Evolutionary conservation across 2,329 filamentous ascomycete species (phyloP), one percentile per base, ranked within the genome.

Genomic region (Trichoderma sp.): DNA sequence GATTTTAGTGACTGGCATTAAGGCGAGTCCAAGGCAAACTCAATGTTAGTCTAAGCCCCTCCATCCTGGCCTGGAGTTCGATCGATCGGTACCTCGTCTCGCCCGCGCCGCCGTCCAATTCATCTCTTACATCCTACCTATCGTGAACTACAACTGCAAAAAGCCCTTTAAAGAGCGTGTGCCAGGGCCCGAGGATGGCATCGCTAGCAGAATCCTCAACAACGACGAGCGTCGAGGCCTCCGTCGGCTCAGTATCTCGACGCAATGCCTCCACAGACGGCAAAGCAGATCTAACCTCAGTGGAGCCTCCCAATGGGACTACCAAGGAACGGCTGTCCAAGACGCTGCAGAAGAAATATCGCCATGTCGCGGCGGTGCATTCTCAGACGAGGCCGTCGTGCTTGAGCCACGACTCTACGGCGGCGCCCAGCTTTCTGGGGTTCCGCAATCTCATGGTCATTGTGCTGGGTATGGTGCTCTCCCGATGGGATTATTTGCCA

Each of bases 391-490:
- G 89, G 69, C 88, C 91, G 8, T 97, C 95, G 28, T 94, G 91
- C 75, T 84, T 98, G 59, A 97, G 93, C 80, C 91, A 94, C 75
- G 96, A 98, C 77, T 87, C 93, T 2, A 81, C 87, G 56, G 83
- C 83, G 13, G 84, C 89, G 2, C 93, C 94, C 26, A 97, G 93
- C 78, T 98, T 97, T 77, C 82, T 97, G 18, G 96, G 96, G 0
- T 98, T 99, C 77, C 86, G 95, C 70, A 99, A 99, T 78, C 86
- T 99, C 71, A 97, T 97, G 93, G 92, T 97, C 49, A 90, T 98
- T 76, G 93, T 97, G 46, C 82, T 97, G 70, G 89, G 93, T 96
- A 85, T 13, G 71, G 86, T 71, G 32, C 28, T 51, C 4, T 51
- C 30, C n/a, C 21, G 16, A n/a, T 16, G n/a, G 51, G 11, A 34